These are phyloP conservation scores for Amanita phalloides DNA, from an alignment of 768 basidiomycete species.

Conservation along the genomic window DNA sequence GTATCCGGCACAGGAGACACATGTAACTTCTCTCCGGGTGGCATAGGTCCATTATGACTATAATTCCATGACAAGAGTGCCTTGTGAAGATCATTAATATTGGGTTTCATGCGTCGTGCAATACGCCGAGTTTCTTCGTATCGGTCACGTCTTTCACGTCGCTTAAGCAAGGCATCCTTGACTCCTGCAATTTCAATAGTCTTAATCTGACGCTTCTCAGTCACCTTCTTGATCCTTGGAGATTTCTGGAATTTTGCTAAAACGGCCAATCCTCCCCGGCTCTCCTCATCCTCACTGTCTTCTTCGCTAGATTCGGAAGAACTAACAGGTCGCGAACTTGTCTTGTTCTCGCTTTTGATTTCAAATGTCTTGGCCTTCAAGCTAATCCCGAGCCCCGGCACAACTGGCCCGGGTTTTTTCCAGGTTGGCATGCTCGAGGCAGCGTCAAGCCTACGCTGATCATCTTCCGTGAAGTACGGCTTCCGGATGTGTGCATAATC, in stretches of 20 bases:
- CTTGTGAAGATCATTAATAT: conserved; percentile 70
- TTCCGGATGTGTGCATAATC: conserved; percentile 6
- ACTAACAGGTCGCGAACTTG: not conserved
- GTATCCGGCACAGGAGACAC: conserved; percentile 44
- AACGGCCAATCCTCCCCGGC: conserved; percentile 34
- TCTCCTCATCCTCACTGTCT: conserved; percentile 38
- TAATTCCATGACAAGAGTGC: conserved; percentile 83
- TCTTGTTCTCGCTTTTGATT: conserved; percentile 4
- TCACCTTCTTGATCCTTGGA: conserved; percentile 45
- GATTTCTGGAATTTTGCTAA: conserved; percentile 52
- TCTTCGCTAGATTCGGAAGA: conserved; percentile 33
- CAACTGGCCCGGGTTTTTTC: conserved; percentile 1
- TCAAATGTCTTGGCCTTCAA: not conserved
- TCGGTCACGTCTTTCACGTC: conserved; percentile 35
- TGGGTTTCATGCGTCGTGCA: conserved; percentile 68
- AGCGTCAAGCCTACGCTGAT: conserved; percentile 10
- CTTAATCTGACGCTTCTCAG: conserved; percentile 54
- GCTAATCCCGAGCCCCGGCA: not conserved
- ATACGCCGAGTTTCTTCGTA: conserved; percentile 53
- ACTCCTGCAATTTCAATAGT: conserved; percentile 42
- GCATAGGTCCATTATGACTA: conserved; percentile 49
- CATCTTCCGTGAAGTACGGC: conserved; percentile 15
- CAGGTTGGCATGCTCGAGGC: conserved; percentile 5
- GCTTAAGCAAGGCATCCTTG: conserved; percentile 28
- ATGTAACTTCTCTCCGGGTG: conserved; percentile 37